Evolutionary conservation across 352 stramenopile species (phyloP).

Genomic region (Elongisporangium undulatum): DNA sequence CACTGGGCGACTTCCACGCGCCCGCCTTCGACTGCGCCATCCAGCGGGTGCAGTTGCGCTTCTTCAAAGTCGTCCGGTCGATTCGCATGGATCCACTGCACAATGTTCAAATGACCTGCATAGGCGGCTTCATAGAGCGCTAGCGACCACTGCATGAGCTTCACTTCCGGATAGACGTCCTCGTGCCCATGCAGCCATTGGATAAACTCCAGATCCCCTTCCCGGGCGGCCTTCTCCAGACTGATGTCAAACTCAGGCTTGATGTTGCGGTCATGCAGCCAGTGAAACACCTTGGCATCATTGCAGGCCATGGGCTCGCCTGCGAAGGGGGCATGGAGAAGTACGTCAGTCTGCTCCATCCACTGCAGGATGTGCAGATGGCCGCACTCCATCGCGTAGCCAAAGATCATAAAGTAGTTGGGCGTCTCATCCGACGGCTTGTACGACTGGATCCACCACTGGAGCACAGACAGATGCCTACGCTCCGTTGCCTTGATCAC

Average conservation of each 20-base stretch:
- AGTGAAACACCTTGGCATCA: background rate
- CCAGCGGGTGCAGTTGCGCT: background rate
- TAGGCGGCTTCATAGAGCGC: background rate
- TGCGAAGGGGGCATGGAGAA: background rate
- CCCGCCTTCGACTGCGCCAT: background rate
- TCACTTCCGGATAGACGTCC: background rate
- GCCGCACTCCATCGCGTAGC: background rate
- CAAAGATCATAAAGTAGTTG: background rate
- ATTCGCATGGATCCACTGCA: background rate
- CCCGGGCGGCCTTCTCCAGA: background rate
- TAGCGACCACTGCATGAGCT: background rate
- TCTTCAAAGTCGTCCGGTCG: background rate
- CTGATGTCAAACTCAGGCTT: background rate
- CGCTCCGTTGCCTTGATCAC: background rate
- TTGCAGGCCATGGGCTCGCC: background rate
- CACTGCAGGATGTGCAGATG: background rate
- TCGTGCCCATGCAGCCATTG: background rate
- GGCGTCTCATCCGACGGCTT: background rate
- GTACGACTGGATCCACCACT: background rate
- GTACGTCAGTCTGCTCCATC: background rate
- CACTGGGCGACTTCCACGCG: background rate
- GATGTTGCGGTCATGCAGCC: background rate
- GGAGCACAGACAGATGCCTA: background rate
- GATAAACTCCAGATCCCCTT: background rate
- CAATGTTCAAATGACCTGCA: background rate